These are phyloP conservation scores for Annona cherimola DNA, from an alignment of 164 flowering plant species.

Conservation along the genomic window DNA sequence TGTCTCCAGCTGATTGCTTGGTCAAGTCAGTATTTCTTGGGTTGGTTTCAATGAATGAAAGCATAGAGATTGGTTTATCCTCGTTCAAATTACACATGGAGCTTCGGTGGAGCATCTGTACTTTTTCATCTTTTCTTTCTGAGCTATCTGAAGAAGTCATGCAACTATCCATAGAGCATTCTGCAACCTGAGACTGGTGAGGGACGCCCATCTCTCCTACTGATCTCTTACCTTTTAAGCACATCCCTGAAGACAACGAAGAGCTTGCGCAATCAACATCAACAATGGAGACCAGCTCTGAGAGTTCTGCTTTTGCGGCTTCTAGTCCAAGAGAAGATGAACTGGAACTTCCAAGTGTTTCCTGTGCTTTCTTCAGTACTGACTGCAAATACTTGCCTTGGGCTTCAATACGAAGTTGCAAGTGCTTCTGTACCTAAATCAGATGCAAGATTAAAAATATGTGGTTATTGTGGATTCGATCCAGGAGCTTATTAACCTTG, in stretches of 20 bases:
- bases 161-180: slow-evolving; percentile 53
- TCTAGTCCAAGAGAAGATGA: slow-evolving; percentile 47
- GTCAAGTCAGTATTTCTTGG: slow-evolving; percentile 3
- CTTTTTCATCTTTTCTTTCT: slow-evolving; percentile 37
- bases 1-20: slow-evolving; percentile 26
- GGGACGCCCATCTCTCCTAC: slow-evolving; percentile 8
- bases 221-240: slow-evolving; percentile 19
- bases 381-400: slow-evolving; percentile 89
- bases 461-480: not conserved
- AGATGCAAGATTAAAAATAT: not conserved
- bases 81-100: slow-evolving; percentile 11
- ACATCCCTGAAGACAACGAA: slow-evolving; percentile 41
- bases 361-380: slow-evolving; percentile 79
- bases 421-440: slow-evolving; percentile 81
- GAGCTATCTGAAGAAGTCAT: slow-evolving; percentile 39
- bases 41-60: slow-evolving; percentile 28
- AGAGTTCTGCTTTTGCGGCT: slow-evolving; percentile 53
- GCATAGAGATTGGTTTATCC: slow-evolving; percentile 9
- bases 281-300: slow-evolving; percentile 60
- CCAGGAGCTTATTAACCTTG: not conserved
- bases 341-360: slow-evolving; percentile 56
- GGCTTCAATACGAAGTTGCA: slow-evolving; percentile 93
- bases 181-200: slow-evolving; percentile 22
- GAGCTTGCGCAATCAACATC: slow-evolving; percentile 38
- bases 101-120: slow-evolving; percentile 15